Evolutionary conservation across 2,329 filamentous ascomycete genomes (phyloP).

Genomic region (Daldinia eschscholtzii): DNA sequence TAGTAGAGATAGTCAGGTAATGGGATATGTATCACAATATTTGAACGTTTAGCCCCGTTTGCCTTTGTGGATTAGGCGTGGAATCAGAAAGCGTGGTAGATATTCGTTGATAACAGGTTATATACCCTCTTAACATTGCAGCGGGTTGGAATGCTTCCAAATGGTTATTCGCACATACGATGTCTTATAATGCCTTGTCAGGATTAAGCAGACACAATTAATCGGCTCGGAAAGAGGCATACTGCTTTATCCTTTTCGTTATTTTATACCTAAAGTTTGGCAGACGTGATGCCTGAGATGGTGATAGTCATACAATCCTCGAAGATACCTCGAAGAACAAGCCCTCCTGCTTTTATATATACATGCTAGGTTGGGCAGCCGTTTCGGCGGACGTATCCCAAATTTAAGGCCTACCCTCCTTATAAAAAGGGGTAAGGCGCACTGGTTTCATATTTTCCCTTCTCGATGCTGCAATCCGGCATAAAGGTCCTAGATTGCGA

Average conservation of each 20-base stretch:
- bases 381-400: conserved; percentile 1
- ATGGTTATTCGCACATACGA: not conserved
- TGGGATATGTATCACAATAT: not conserved
- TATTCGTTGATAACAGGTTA: not conserved
- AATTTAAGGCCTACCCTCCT: not conserved
- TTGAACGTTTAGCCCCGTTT: not conserved
- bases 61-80: not conserved
- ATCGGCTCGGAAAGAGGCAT: not conserved
- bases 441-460: not conserved
- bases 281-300: not conserved
- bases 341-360: conserved; percentile 16
- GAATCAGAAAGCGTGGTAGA: not conserved
- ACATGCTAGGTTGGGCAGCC: conserved; percentile 7
- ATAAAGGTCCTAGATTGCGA: not conserved
- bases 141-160: not conserved
- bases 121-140: too few species aligned
- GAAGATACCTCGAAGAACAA: conserved; percentile 16
- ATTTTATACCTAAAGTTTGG: conserved; percentile 3
- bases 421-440: not conserved
- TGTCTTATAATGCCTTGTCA: not conserved
- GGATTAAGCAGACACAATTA: not conserved
- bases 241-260: conserved; percentile 14
- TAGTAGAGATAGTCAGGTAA: not conserved
- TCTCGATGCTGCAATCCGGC: too few species aligned
- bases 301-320: conserved; percentile 16